A percentile compares a stretch with the other conserved stretches of the same genome.
phyloP scores from a whole-genome alignment of 441 rosid genomes.

The Corymbia citriodora region DNA sequence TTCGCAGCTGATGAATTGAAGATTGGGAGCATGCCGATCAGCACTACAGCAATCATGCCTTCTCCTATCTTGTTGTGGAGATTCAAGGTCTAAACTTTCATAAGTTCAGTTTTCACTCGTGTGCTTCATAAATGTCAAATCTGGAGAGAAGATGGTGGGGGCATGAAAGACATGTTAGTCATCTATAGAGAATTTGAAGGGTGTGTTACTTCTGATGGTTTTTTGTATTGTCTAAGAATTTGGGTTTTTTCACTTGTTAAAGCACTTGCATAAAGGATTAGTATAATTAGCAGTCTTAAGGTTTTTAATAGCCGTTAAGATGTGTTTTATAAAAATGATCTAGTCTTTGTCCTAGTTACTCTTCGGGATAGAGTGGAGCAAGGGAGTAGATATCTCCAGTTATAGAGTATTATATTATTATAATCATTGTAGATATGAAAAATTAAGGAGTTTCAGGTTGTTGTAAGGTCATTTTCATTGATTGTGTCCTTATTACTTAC shows the following conservation, averaged over 20 bases:
- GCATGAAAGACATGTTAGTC: not conserved
- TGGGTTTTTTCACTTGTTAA: not conserved
- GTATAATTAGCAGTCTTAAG: not conserved
- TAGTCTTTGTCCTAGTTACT: not conserved
- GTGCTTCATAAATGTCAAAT: not conserved
- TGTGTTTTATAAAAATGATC: not conserved
- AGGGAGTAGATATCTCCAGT: not conserved
- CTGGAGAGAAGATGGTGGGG: not conserved
- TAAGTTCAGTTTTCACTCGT: not conserved
- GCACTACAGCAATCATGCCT: slow-evolving; percentile 49
- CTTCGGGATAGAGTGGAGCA: not conserved
- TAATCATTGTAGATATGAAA: not conserved
- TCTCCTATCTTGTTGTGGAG: slow-evolving; percentile 76
- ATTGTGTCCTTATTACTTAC: not conserved
- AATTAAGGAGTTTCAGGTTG: not conserved
- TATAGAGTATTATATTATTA: not conserved
- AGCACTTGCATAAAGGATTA: not conserved
- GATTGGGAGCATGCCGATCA: slow-evolving; percentile 34
- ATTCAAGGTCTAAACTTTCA: slow-evolving; percentile 50
- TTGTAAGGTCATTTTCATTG: not conserved
- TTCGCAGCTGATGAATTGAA: slow-evolving; percentile 41
- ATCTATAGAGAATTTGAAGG: not conserved
- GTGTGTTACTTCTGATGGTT: not conserved
- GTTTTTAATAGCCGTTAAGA: not conserved
- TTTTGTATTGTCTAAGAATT: not conserved